A percentile compares a stretch with the other conserved stretches of the same genome.
Conservation (phyloP, 2,329 filamentous ascomycete genomes). For the Fusarium sp. region DNA sequence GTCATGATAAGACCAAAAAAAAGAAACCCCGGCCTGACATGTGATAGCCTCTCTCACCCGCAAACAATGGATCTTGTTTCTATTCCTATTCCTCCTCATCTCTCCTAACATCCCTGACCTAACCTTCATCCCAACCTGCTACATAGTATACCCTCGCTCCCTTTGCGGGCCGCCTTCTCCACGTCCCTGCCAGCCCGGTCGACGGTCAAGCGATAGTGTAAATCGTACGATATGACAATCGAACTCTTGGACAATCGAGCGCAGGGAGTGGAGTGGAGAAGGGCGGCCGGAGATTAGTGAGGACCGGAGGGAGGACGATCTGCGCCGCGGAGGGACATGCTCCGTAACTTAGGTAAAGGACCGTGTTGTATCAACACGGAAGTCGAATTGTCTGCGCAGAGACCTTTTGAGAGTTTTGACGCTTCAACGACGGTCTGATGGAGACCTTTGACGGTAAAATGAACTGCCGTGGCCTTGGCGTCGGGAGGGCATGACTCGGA, state of each 20-base stretch:
- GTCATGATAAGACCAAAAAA: neutral
- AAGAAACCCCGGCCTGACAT: neutral
- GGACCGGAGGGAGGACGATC: slow-evolving; percentile 20
- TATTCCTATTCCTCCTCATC: slow-evolving; percentile 10
- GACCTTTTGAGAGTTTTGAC: slow-evolving; percentile 5
- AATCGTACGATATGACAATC: slow-evolving; percentile 26
- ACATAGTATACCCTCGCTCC: slow-evolving; percentile 10
- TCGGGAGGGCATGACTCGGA: neutral
- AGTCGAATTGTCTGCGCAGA: slow-evolving; percentile 27
- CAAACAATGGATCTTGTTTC: slow-evolving; percentile 5
- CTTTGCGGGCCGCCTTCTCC: slow-evolving; percentile 12
- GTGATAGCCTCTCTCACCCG: neutral
- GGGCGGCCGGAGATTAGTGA: slow-evolving; percentile 34
- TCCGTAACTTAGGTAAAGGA: neutral
- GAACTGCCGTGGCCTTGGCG: slow-evolving; percentile 1
- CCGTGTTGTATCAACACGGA: slow-evolving; percentile 9
- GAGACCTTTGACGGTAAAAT: neutral
- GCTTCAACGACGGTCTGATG: slow-evolving; percentile 8
- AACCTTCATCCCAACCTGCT: slow-evolving; percentile 22
- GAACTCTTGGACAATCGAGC: too few species aligned
- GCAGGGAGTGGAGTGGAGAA: slow-evolving; percentile 11
- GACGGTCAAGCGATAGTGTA: slow-evolving; percentile 12
- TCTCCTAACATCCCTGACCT: slow-evolving; percentile 2
- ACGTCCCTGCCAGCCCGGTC: slow-evolving; percentile 25
- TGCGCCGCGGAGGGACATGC: slow-evolving; percentile 4